A percentile compares a stretch with the other conserved stretches of the same genome.
These are phyloP conservation scores for Trypanosoma rangeli DNA, from an alignment of 208 protist genomes.

Conservation along the genomic window DNA sequence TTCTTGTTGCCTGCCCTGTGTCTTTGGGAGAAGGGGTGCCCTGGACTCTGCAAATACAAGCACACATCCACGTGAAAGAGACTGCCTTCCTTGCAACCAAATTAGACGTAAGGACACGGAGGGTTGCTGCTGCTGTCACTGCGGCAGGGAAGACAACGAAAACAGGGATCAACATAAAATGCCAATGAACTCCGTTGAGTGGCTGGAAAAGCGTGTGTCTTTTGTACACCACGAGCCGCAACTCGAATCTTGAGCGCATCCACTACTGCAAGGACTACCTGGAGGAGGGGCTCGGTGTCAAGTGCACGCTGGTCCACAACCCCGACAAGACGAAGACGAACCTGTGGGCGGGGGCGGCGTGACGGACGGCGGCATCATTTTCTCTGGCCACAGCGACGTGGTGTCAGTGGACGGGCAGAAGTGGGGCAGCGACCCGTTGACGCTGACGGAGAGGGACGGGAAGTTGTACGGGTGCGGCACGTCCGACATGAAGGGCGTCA, in stretches of 20 bases:
- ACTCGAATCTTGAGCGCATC: constrained; percentile 53
- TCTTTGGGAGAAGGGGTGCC: too few species aligned
- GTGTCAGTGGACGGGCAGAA: constrained; percentile 57
- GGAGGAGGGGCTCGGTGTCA: background rate
- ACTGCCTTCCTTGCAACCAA: background rate
- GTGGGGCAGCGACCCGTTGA: constrained; percentile 51
- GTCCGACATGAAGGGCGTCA: constrained; percentile 64
- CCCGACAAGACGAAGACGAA: constrained; percentile 44
- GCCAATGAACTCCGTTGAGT: constrained; percentile 24
- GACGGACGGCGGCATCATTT: constrained; percentile 45
- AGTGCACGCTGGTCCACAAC: constrained; percentile 31
- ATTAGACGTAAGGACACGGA: background rate
- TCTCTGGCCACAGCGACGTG: constrained; percentile 60
- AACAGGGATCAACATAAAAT: too few species aligned
- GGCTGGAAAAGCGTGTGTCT: constrained; percentile 47
- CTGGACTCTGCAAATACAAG: too few species aligned
- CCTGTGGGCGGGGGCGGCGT: constrained; percentile 40
- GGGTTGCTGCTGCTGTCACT: too few species aligned
- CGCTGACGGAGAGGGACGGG: constrained; percentile 32
- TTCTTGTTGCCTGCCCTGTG: too few species aligned
- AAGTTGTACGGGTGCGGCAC: constrained; percentile 60
- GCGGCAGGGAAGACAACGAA: too few species aligned
- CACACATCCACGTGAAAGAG: too few species aligned
- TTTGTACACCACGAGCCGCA: constrained; percentile 47
- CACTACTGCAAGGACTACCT: constrained; percentile 40